Percentiles rank a stretch among this genome's conserved stretches.
phyloP scores from a whole-genome alignment of 345 rosid species.

The Fremontodendron californicum region DNA sequence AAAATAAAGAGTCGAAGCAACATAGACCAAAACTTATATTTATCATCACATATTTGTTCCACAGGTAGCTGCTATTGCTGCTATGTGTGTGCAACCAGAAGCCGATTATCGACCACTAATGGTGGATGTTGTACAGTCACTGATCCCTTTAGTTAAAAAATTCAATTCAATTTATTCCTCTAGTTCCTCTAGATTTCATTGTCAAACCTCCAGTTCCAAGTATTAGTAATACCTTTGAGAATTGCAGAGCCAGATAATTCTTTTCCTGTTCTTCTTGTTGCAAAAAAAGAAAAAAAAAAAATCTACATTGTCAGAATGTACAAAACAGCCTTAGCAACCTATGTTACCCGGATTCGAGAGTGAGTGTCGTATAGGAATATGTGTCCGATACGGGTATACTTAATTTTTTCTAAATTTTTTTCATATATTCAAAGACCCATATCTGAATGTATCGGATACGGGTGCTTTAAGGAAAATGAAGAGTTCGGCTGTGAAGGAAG shows the following conservation, averaged over 20 bases:
- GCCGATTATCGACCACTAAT: slow-evolving; percentile 87
- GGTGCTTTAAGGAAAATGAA: too few relatives aligned
- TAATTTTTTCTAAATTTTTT: too few relatives aligned
- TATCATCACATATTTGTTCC: neutral
- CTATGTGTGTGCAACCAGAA: slow-evolving; percentile 84
- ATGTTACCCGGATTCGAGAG: neutral
- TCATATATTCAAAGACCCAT: too few relatives aligned
- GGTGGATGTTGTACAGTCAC: slow-evolving; percentile 89
- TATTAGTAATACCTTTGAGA: slow-evolving; percentile 4
- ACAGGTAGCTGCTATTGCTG: slow-evolving; percentile 93
- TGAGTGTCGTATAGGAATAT: neutral
- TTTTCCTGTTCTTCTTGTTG: neutral
- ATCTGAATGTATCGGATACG: too few relatives aligned
- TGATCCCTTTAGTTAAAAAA: slow-evolving; percentile 71
- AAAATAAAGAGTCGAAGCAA: too few relatives aligned
- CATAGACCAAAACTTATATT: neutral
- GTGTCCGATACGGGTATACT: too few relatives aligned
- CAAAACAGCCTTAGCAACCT: neutral
- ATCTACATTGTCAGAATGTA: neutral
- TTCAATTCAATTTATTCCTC: slow-evolving; percentile 30
- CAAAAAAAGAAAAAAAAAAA: neutral
- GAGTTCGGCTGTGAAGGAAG: neutral
- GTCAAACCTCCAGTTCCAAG: slow-evolving; percentile 28
- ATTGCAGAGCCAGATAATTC: neutral
- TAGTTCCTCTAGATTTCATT: slow-evolving; percentile 38